phyloP scores from a whole-genome alignment of 345 rosid genomes.

The Odontarrhena argentea region DNA sequence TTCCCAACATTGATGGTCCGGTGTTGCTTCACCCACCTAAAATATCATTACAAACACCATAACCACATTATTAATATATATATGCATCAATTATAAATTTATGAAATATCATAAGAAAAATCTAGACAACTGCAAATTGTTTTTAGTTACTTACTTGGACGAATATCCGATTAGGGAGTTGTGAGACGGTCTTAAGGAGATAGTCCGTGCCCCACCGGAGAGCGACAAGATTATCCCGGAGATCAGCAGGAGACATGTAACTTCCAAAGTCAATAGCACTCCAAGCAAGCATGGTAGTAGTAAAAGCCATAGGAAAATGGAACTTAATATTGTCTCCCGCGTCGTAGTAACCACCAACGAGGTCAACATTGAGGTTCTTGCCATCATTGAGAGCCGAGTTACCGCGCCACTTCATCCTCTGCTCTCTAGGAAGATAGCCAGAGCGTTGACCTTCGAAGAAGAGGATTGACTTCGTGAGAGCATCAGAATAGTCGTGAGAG shows the following conservation, averaged over 20 bases:
- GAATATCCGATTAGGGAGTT: slow-evolving; percentile 76
- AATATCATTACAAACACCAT: no score
- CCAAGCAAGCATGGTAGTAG: slow-evolving; percentile 86
- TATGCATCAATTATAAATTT: no score
- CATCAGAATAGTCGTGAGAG: slow-evolving; percentile 69
- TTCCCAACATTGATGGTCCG: slow-evolving; percentile 80
- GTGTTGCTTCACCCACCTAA: slow-evolving; percentile 58
- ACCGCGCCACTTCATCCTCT: slow-evolving; percentile 68
- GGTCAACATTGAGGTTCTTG: slow-evolving; percentile 54
- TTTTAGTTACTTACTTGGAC: slow-evolving; percentile 60
- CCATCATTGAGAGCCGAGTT: slow-evolving; percentile 82
- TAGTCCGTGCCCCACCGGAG: slow-evolving; percentile 82
- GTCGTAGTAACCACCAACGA: slow-evolving; percentile 89
- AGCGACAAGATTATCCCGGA: slow-evolving; percentile 59
- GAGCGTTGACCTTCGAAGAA: slow-evolving; percentile 98
- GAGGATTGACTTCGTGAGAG: slow-evolving; percentile 77
- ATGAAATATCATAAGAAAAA: no score
- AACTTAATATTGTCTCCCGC: slow-evolving; percentile 95
- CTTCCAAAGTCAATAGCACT: slow-evolving; percentile 75
- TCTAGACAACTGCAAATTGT: no score
- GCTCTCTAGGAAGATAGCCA: slow-evolving; percentile 69
- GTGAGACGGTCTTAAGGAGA: slow-evolving; percentile 81
- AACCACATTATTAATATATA: no score
- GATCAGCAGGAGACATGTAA: slow-evolving; percentile 63
- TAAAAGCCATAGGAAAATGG: slow-evolving; percentile 91